Base-by-base conservation (phyloP, 257 asterid genomes). In the Solanum dulcamara region DNA sequence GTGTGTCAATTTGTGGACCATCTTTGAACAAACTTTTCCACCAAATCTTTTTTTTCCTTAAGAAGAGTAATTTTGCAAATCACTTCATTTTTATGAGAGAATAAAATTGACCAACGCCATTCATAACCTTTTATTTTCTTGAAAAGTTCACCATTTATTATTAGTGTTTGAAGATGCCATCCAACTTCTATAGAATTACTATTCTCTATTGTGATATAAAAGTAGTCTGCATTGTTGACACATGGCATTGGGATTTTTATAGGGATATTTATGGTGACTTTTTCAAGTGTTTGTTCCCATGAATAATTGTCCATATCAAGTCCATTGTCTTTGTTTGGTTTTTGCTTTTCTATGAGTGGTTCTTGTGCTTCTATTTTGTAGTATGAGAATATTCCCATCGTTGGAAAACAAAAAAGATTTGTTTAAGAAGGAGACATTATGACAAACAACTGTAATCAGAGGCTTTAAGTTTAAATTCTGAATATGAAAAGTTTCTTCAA, bases 111-210 rank as follows among this genome's bases (percentile, higher is more conserved):
- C 91, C 91, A 89, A n/a, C 26, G 67, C 46, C 85, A 81, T 15
- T 89, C 88, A 3, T 87, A 86, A 5, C 30, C 38, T 53, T 85
- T 87, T 4, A 89, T 87, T 1, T 85, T 11, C 37, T 81, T 74
- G 62, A 75, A 84, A 10, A 89, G 81, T 59, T 79, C 68, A 48
- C 88, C 88, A 44, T 90, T 94, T 53, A 94, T 33, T 59, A 93
- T 84, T 4, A 93, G 92, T 14, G 91, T 88, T 84, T 90, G 93
- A 37, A 93, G 93, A 88, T 90, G 92, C 22, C 91, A 86, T n/a
- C 95, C 96, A 84, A 92, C 93, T 89, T 90, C 93, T 28, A 94
- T 37, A 55, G 84, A 92, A 18, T 88, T 90, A 84, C 89, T 26
- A 12, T 62, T 93, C 91, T 94, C 91, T 67, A 94, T 90, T 77